These are phyloP conservation scores for Arbutus unedo DNA, from an alignment of 148 eudicot genomes.

Conservation along the genomic window DNA sequence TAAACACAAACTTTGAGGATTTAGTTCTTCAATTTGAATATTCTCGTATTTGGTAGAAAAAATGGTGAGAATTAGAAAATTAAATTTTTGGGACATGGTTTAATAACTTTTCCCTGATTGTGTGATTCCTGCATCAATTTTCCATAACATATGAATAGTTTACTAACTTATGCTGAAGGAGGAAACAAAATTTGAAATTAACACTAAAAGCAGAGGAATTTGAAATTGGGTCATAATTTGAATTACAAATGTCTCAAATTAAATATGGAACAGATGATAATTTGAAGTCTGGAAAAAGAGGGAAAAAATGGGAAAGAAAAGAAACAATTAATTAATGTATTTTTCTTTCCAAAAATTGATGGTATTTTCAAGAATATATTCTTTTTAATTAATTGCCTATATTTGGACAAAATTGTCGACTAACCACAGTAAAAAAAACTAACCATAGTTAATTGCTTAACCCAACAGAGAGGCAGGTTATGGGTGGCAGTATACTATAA, in stretches of 20 bases:
- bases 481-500: slow-evolving; percentile 10
- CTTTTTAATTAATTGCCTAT: not conserved
- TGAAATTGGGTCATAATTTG: not conserved
- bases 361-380: not conserved
- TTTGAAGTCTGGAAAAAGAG: not conserved
- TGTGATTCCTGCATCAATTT: not conserved
- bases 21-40: not conserved
- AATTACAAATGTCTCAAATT: too few species aligned
- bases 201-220: not conserved
- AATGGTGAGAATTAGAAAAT: not conserved
- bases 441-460: slow-evolving; percentile 4
- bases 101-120: not conserved
- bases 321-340: not conserved
- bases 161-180: not conserved
- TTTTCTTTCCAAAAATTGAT: not conserved
- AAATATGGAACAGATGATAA: not conserved
- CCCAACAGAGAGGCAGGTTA: not conserved
- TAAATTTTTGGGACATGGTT: not conserved
- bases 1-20: not conserved
- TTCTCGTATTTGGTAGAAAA: not conserved
- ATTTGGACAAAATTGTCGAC: not conserved
- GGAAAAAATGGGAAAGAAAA: not conserved
- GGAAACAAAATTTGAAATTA: not conserved
- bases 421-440: slow-evolving; percentile 7
- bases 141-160: not conserved